These are phyloP conservation scores for Xylariaceae sp. DNA, from an alignment of 2,329 filamentous ascomycete species.

Conservation along the genomic window DNA sequence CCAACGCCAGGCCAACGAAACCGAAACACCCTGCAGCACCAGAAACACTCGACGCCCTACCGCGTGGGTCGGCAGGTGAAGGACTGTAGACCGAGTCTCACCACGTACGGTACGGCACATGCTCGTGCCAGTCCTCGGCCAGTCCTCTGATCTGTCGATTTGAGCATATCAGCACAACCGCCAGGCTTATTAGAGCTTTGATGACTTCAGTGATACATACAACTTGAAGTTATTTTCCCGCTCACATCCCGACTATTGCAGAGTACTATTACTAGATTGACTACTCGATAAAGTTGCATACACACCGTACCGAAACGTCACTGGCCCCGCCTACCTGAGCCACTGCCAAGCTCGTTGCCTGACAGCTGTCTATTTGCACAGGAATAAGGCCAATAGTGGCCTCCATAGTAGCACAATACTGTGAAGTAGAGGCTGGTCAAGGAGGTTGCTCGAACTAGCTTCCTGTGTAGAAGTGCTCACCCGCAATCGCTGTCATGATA, in stretches of 20 bases:
- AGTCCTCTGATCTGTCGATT: neutral
- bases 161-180: neutral
- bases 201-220: neutral
- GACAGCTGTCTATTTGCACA: no score
- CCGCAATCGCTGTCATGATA: no score
- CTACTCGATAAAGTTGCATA: slow-evolving; percentile 3
- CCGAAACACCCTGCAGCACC: slow-evolving; percentile 18
- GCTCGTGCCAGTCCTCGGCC: neutral
- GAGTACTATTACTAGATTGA: neutral
- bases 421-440: no score
- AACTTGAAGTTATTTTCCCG: neutral
- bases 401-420: no score
- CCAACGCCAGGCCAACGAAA: slow-evolving; percentile 11
- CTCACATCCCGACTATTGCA: neutral
- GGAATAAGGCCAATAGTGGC: no score
- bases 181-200: neutral
- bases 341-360: slow-evolving; percentile 10
- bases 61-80: slow-evolving; percentile 22
- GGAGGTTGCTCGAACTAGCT: no score
- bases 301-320: slow-evolving; percentile 18
- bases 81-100: slow-evolving; percentile 7
- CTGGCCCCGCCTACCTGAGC: slow-evolving; percentile 7
- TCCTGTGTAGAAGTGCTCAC: no score
- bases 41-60: slow-evolving; percentile 27
- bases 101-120: neutral